Percentiles rank a stretch among this genome's conserved stretches.
Evolutionary conservation across 2,329 filamentous ascomycete species (phyloP).

Genomic region (Claviceps sp.): DNA sequence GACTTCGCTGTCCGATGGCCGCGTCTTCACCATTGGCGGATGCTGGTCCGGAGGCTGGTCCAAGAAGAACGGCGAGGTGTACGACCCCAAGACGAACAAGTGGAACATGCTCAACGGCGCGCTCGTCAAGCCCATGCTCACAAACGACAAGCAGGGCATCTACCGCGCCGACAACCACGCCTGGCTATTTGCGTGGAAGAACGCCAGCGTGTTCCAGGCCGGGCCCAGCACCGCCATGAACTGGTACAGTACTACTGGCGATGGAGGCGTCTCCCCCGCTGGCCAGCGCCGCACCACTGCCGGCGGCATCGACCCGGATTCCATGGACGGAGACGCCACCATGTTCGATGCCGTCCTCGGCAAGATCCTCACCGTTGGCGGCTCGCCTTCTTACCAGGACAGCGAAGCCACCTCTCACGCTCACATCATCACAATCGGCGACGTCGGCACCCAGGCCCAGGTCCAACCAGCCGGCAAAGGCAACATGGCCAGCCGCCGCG

Average conservation of each 20-base stretch:
- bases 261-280: slow-evolving; percentile 26
- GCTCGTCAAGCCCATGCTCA: slow-evolving; percentile 35
- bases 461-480: slow-evolving; percentile 6
- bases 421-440: slow-evolving; percentile 20
- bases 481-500: slow-evolving; percentile 23
- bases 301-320: slow-evolving; percentile 25
- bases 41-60: slow-evolving; percentile 33
- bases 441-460: slow-evolving; percentile 8
- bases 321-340: slow-evolving; percentile 42
- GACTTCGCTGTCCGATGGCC: slow-evolving; percentile 35
- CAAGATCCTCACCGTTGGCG: slow-evolving; percentile 41
- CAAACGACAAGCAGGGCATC: slow-evolving; percentile 32
- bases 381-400: slow-evolving; percentile 30
- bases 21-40: slow-evolving; percentile 45
- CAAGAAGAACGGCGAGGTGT: slow-evolving; percentile 44
- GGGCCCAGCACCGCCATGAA: slow-evolving; percentile 26
- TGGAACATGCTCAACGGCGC: slow-evolving; percentile 33
- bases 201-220: slow-evolving; percentile 10
- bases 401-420: slow-evolving; percentile 29
- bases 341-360: slow-evolving; percentile 47
- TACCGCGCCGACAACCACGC: slow-evolving; percentile 24
- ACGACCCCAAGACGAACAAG: slow-evolving; percentile 26
- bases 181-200: slow-evolving; percentile 13
- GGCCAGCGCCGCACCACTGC: slow-evolving; percentile 19
- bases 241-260: slow-evolving; percentile 37